These are phyloP conservation scores for Excoecaria cochinchinensis DNA, from an alignment of 345 rosid species.

Conservation along the genomic window DNA sequence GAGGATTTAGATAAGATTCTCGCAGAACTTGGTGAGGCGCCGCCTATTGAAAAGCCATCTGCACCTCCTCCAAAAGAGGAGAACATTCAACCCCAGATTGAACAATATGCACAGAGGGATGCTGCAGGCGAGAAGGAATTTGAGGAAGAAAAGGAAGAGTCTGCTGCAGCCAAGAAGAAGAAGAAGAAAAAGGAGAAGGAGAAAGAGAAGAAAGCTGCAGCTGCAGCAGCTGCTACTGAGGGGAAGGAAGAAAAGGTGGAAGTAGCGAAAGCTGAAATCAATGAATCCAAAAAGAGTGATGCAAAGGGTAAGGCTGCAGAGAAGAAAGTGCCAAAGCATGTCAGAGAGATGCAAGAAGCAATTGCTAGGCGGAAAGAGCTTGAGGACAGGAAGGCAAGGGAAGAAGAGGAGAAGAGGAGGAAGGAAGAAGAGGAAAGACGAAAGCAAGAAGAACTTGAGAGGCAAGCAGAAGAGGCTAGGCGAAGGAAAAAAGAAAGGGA, in stretches of 20 bases:
- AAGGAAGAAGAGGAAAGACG: conserved; percentile 90
- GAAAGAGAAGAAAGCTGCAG: conserved; percentile 66
- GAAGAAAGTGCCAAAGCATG: conserved; percentile 88
- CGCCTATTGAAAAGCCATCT: conserved; percentile 41
- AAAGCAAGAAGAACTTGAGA: conserved; percentile 82
- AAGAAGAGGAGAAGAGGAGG: conserved; percentile 81
- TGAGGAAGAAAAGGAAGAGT: conserved; percentile 63
- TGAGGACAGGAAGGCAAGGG: conserved; percentile 75
- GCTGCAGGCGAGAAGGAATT: conserved; percentile 62
- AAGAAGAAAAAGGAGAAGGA: conserved; percentile 86
- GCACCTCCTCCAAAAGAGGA: conserved; percentile 46
- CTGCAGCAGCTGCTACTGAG: conserved; percentile 36
- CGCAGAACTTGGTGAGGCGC: conserved; percentile 74
- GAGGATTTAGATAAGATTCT: conserved; percentile 93
- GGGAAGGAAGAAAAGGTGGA: conserved; percentile 50
- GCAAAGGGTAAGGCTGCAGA: conserved; percentile 77
- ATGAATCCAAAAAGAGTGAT: conserved; percentile 60
- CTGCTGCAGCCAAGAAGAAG: conserved; percentile 89
- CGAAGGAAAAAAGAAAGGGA: conserved; percentile 83
- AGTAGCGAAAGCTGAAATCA: conserved; percentile 46
- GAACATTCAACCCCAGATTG: conserved; percentile 48
- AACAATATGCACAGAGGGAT: conserved; percentile 36
- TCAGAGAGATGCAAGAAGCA: conserved; percentile 95
- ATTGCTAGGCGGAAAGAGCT: conserved; percentile 77
- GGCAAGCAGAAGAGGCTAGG: conserved; percentile 91